Evolutionary conservation across 2,329 filamentous ascomycete genomes (phyloP).

Genomic region (Ilyonectria sp.): DNA sequence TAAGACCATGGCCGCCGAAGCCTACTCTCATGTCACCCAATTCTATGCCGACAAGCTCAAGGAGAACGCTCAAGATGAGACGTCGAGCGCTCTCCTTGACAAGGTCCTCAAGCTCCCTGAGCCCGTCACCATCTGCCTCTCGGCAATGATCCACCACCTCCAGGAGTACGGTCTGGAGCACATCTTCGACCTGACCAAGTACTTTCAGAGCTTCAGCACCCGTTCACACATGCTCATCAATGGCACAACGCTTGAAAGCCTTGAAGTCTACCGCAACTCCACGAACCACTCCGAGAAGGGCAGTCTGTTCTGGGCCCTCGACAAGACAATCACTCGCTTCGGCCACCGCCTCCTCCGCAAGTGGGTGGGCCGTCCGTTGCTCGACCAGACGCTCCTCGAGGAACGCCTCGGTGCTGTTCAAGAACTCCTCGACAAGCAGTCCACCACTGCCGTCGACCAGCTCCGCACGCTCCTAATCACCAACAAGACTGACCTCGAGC

Average conservation of each 20-base stretch:
- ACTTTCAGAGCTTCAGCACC: conserved; percentile 96
- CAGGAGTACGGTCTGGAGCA: conserved; percentile 94
- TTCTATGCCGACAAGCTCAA: conserved; percentile 94
- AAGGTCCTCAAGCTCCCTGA: conserved; percentile 90
- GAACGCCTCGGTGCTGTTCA: conserved; percentile 88
- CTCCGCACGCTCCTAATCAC: conserved; percentile 79
- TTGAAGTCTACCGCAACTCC: conserved; percentile 96
- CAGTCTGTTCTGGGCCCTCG: conserved; percentile 94
- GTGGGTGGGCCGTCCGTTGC: conserved; percentile 92
- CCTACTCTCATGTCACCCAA: conserved; percentile 89
- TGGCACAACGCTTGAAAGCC: conserved; percentile 91
- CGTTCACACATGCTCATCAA: conserved; percentile 96
- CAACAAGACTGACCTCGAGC: conserved; percentile 88
- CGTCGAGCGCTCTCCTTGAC: conserved; percentile 79
- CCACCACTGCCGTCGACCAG: conserved; percentile 78
- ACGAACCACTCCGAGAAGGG: conserved; percentile 89
- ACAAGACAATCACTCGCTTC: conserved; percentile 92
- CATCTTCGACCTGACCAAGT: conserved; percentile 95
- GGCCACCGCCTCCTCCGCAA: conserved; percentile 90
- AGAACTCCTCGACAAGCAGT: conserved; percentile 81
- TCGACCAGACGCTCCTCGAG: conserved; percentile 82
- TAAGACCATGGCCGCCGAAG: conserved; percentile 87
- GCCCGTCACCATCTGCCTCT: conserved; percentile 90
- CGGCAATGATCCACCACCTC: conserved; percentile 95
- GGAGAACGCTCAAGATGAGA: conserved; percentile 67